Base-by-base conservation (phyloP, 208 protist species). In the Crithidia mellificae region DNA sequence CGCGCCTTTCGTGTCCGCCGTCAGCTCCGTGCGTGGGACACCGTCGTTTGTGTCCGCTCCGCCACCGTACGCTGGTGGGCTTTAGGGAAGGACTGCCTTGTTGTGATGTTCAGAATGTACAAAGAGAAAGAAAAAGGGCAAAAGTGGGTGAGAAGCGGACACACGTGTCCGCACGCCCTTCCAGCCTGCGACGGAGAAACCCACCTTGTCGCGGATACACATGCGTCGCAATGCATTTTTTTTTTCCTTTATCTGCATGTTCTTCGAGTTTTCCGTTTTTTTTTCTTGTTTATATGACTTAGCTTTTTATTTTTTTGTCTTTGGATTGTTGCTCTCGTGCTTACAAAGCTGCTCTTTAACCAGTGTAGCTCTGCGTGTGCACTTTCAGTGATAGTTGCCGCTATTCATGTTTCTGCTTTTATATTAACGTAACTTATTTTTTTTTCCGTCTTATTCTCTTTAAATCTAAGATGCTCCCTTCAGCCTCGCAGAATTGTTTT, bases 11-110 rank as follows among this genome's bases (percentile, higher is more conserved):
- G 44, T 75, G 24, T 67, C 71, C 20, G 72, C 59, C 27, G 44
- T 76, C 9, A 58, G 53, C 14, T 79, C 72, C 4, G 12, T 83
- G 58, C 78, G 78, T 4, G 73, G 78, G 15, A 80, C 80, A 17
- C 80, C 72, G 43, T 68, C 54, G 12, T 72, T 73, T 29, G 49
- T 30, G 8, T 56, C 77, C 14, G 72, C 70, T 3, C 81, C 81
- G 22, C 81, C 81, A 6, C 81, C 81, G 32, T 86, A 86, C 53
- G 43, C 39, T 43, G 53, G 54, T 19, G 70, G 53, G 19, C 25
- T 22, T 1, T 57, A 51, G 19, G 19, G 38, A 51, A 29, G 17
- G 8, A 32, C 0, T 41, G 29, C 12, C 15, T 50, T 5, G 27
- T 17, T 22, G 29, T 4, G 14, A 54, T 22, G 43, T 20, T 6